Evolutionary conservation across 1,284 basidiomycete genomes (phyloP), one percentile per base, ranked within the genome.

Genomic region (Stereum hirsutum): DNA sequence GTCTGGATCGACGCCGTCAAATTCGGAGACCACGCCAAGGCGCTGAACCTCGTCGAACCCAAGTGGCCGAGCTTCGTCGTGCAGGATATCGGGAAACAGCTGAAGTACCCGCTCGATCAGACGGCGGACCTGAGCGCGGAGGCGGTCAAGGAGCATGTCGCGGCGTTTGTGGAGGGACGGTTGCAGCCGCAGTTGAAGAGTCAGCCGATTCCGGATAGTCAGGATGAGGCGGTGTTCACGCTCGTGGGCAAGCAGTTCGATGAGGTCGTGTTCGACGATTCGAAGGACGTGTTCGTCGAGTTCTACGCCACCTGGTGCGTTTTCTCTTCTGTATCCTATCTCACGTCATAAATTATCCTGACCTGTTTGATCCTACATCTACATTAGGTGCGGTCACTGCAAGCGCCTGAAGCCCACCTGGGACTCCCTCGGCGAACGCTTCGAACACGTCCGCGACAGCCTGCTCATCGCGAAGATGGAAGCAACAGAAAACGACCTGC

Each of bases 1-100:
- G 95, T 99, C 52, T 96, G 85, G 85, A 99, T 99, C 56, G 96
- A 99, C 63, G 93, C 89, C 19, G 69, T 85, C 69, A 93, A 92
- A 66, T 99, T 94, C 58, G 81, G 78, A 57, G 92, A 97, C 57
- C 96, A 99, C 70, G 96, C 87, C 56, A 94, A 93, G 68, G 86
- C 89, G 8, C 77, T 99, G 51, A 97, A 96, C 74, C 74, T 99
- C 49, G 59, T 61, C 36, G 85, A 89, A 57, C 65, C 79, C 52
- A 81, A 85, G 57, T 98, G 92, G 91, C 96, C 96, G 23, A 75
- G 81, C 28, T 96, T 99, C 58, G 93, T 96, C 55, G 70, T 99
- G 51, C 96, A 99, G 70, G 78, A 97, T 57, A 61, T 98, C 41
- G 57, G 70, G 45, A 75, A 79, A 46, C 85, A 89, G 66, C 78